phyloP scores from a whole-genome alignment of 495 filamentous ascomycete species.

The Hypoxylon lenormandii region DNA sequence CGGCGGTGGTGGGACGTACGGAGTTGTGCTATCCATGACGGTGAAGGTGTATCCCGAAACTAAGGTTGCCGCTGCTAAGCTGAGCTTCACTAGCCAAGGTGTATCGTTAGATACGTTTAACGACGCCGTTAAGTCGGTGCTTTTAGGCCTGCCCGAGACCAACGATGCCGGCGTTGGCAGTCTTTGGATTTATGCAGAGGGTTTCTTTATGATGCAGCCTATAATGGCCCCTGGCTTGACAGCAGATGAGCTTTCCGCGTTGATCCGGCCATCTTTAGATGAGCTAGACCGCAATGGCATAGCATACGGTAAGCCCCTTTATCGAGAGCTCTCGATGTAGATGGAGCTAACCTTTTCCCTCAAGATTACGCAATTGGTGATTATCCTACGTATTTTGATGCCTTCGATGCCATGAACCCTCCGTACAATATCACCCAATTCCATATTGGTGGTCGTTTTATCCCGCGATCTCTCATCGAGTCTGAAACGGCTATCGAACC shows the following conservation, averaged over 20 bases:
- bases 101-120: conserved; percentile 63
- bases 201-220: neutral
- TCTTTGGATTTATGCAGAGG: neutral
- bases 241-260: neutral
- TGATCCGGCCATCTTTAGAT: neutral
- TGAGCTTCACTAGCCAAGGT: conserved; percentile 51
- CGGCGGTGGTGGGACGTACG: conserved; percentile 67
- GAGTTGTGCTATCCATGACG: conserved; percentile 61
- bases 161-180: neutral
- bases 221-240: neutral
- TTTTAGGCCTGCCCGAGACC: neutral
- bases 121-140: conserved; percentile 31
- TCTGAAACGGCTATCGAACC: neutral
- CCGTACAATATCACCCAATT: conserved; percentile 15
- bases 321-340: neutral
- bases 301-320: neutral
- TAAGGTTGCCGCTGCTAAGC: conserved; percentile 39
- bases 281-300: neutral
- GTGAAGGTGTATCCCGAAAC: conserved; percentile 54
- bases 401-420: neutral
- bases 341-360: neutral
- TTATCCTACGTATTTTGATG: neutral
- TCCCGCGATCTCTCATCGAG: neutral
- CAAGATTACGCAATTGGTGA: neutral
- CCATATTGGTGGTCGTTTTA: neutral